Conservation (phyloP, 495 filamentous ascomycete genomes). For the Xylaria nigripes region DNA sequence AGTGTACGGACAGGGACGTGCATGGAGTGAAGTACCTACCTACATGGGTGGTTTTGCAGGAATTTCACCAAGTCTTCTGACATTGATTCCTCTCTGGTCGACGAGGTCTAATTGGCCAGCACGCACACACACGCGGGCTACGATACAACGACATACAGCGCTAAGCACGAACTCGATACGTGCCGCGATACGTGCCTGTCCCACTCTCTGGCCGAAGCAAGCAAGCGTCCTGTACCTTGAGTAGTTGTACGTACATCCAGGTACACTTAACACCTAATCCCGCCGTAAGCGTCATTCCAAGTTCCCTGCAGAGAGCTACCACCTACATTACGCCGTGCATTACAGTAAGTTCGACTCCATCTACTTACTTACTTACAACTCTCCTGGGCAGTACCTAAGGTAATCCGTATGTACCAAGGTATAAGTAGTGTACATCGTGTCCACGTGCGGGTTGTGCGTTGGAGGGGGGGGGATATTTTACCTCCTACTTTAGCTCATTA, state of each 20-base stretch:
- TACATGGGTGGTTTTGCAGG: slow-evolving; percentile 9
- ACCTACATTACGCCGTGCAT: no score
- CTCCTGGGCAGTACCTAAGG: no score
- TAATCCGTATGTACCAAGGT: neutral
- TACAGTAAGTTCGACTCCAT: no score
- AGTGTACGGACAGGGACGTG: neutral
- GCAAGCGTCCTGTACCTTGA: no score
- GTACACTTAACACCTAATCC: no score
- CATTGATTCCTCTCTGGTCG: neutral
- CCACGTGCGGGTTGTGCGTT: neutral
- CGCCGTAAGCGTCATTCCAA: neutral
- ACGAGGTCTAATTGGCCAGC: neutral
- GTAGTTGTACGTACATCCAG: no score
- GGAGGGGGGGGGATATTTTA: neutral
- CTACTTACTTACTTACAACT: no score
- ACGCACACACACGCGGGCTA: neutral
- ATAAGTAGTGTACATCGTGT: neutral
- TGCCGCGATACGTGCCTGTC: neutral
- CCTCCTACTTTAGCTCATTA: neutral
- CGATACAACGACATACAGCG: neutral
- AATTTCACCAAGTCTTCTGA: slow-evolving; percentile 4
- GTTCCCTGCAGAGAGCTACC: neutral
- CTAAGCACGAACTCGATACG: slow-evolving; percentile 1
- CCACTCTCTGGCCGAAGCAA: neutral
- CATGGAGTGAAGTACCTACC: slow-evolving; percentile 5